These are phyloP conservation scores for Cyclotella cryptica DNA, from an alignment of 108 stramenopile genomes.

Conservation along the genomic window DNA sequence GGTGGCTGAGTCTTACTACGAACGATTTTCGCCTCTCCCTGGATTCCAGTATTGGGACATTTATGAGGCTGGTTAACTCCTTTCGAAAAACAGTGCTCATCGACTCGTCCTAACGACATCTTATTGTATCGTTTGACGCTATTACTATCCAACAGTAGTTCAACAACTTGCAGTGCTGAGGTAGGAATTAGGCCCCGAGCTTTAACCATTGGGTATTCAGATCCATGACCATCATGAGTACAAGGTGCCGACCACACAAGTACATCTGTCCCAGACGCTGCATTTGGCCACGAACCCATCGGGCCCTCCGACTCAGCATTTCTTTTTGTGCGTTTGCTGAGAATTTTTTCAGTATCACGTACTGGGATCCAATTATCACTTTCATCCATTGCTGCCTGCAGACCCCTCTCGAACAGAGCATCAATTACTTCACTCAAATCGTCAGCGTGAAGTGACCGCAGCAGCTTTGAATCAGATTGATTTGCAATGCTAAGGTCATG, in stretches of 20 bases:
- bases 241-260: conserved; percentile 50
- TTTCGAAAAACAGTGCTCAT: conserved; percentile 48
- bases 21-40: conserved; percentile 48
- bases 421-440: conserved; percentile 40
- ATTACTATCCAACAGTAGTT: conserved; percentile 48
- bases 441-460: conserved; percentile 24
- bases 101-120: conserved; percentile 50
- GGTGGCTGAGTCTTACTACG: conserved; percentile 49
- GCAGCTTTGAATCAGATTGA: conserved; percentile 7
- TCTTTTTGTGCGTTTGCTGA: conserved; percentile 34
- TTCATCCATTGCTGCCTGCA: conserved; percentile 62
- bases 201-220: conserved; percentile 54
- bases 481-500: conserved; percentile 41
- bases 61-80: conserved; percentile 33
- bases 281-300: conserved; percentile 46
- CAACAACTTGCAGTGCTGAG: conserved; percentile 37
- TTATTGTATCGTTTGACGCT: conserved; percentile 53
- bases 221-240: conserved; percentile 47
- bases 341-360: conserved; percentile 53
- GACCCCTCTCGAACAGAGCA: conserved; percentile 57
- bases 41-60: conserved; percentile 47
- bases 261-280: conserved; percentile 45
- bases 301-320: conserved; percentile 31
- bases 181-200: conserved; percentile 48
- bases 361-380: conserved; percentile 66